A percentile compares a stretch with the other conserved stretches of the same genome.
Evolutionary conservation across 495 filamentous ascomycete species (phyloP).

Genomic region (Achaetomiella virescens): DNA sequence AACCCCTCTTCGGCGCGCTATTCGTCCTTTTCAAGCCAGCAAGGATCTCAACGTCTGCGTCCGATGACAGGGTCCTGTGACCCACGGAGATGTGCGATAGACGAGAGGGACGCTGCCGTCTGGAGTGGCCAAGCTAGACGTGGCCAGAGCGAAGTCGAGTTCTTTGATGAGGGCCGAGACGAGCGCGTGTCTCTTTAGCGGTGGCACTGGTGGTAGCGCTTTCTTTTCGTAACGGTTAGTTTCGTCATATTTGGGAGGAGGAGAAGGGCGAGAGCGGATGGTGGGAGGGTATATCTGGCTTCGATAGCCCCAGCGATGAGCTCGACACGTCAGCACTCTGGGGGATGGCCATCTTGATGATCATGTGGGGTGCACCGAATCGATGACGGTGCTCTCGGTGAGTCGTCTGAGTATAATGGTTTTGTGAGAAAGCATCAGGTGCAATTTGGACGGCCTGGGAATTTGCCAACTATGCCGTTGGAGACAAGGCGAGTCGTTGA

Average conservation of each 20-base stretch:
- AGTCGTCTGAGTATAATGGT: too few species aligned
- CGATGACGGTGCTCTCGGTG: too few species aligned
- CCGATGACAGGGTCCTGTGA: background rate
- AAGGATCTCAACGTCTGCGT: background rate
- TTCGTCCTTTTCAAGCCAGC: background rate
- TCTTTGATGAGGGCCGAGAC: slow-evolving; percentile 24
- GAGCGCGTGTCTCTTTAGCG: slow-evolving; percentile 11
- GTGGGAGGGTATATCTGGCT: background rate
- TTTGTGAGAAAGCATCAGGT: background rate
- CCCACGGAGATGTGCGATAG: background rate
- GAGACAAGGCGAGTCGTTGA: background rate
- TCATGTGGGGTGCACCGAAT: background rate
- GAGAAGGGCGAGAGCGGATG: slow-evolving; percentile 10
- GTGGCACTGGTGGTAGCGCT: slow-evolving; percentile 21
- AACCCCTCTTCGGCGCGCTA: background rate
- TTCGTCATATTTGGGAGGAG: slow-evolving; percentile 7
- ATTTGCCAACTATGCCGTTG: background rate
- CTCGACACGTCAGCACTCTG: background rate
- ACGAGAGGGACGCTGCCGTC: slow-evolving; percentile 1
- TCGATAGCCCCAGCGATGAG: slow-evolving; percentile 6
- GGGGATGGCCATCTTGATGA: background rate
- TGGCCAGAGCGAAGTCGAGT: slow-evolving; percentile 1
- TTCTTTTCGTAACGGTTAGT: slow-evolving; percentile 19
- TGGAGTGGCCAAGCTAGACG: background rate
- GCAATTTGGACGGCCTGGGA: background rate